Conservation (phyloP, 805 yeast species). For the Ascoidea tarda region DNA sequence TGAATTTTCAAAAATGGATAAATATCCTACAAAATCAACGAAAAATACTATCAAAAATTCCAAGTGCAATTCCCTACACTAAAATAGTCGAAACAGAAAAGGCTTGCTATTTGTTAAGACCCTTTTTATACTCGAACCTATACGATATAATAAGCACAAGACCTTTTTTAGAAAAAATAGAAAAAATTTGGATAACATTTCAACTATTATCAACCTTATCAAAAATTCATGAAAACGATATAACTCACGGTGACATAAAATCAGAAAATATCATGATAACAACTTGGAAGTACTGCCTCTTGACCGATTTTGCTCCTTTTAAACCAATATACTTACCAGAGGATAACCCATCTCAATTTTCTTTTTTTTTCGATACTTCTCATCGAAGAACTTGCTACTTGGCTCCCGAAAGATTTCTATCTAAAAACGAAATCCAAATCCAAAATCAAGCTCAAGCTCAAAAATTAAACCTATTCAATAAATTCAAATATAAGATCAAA, state of each 20-base stretch:
- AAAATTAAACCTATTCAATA: conserved; percentile 8
- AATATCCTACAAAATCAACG: conserved; percentile 21
- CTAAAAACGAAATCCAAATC: conserved; percentile 11
- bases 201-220: conserved; percentile 58
- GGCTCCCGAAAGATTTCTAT: conserved; percentile 81
- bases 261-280: conserved; percentile 80
- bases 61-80: conserved; percentile 58
- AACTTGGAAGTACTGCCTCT: conserved; percentile 75
- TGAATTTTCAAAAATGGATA: conserved; percentile 12
- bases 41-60: conserved; percentile 28
- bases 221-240: conserved; percentile 44
- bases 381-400: conserved; percentile 77
- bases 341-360: conserved; percentile 83
- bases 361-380: conserved; percentile 86
- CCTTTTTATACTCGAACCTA: conserved; percentile 62
- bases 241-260: conserved; percentile 85
- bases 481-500: conserved; percentile 13
- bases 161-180: conserved; percentile 73
- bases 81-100: conserved; percentile 76
- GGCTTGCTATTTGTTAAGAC: conserved; percentile 84
- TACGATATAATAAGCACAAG: conserved; percentile 79
- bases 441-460: not conserved
- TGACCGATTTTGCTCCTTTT: conserved; percentile 73
- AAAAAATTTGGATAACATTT: conserved; percentile 72
- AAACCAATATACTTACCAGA: conserved; percentile 84